Percentiles rank a stretch among this genome's conserved stretches.
These are phyloP conservation scores for Gracilariopsis chorda DNA, from an alignment of 23 red algal species.

Conservation along the genomic window DNA sequence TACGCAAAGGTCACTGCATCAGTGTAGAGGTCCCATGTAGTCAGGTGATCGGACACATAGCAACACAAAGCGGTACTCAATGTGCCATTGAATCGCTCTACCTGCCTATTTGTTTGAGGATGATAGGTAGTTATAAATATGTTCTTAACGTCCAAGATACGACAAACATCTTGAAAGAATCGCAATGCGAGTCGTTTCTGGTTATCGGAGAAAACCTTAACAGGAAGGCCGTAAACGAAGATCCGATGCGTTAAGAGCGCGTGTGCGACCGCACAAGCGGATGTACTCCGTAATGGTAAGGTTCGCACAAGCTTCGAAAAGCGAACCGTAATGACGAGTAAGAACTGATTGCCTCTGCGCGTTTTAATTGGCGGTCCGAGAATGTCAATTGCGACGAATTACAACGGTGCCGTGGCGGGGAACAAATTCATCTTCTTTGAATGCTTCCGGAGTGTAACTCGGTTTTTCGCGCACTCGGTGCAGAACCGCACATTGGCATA, in stretches of 20 bases:
- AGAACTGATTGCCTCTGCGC: background rate
- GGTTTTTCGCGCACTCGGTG: background rate
- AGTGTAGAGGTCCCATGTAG: background rate
- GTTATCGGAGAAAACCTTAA: slow-evolving; percentile 18
- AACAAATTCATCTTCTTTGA: background rate
- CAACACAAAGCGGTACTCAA: background rate
- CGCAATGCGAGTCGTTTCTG: background rate
- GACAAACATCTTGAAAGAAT: slow-evolving; percentile 49
- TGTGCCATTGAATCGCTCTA: background rate
- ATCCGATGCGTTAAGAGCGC: slow-evolving; percentile 20
- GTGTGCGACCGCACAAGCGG: background rate
- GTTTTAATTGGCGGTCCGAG: background rate
- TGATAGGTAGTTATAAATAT: slow-evolving; percentile 10
- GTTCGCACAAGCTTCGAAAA: background rate
- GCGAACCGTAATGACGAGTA: background rate
- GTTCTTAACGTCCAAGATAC: background rate
- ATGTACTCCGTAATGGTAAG: background rate
- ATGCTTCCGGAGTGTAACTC: background rate
- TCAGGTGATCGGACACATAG: background rate
- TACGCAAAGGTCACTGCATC: background rate
- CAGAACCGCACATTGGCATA: background rate
- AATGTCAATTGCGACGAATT: slow-evolving; percentile 18
- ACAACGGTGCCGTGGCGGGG: background rate
- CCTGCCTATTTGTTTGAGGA: background rate
- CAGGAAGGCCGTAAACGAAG: background rate